These are phyloP conservation scores for Parathielavia hyrcaniae DNA, from an alignment of 495 filamentous ascomycete genomes.

Conservation along the genomic window DNA sequence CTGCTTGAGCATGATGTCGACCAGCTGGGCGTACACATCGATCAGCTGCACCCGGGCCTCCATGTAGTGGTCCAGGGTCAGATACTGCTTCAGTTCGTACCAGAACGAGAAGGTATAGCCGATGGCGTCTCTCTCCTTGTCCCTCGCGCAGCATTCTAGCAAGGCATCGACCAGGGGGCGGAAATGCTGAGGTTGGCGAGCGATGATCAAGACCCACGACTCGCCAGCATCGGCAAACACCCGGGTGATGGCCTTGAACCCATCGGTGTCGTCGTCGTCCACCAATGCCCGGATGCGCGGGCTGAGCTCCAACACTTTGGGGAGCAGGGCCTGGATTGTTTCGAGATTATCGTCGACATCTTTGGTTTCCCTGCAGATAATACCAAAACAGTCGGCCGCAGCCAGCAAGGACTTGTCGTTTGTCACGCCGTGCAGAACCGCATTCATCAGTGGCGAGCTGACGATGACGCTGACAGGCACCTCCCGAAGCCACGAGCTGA, in stretches of 20 bases:
- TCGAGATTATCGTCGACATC: slow-evolving; percentile 84
- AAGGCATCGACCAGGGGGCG: slow-evolving; percentile 81
- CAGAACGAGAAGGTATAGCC: slow-evolving; percentile 92
- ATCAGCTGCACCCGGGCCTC: slow-evolving; percentile 66
- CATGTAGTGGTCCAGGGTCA: slow-evolving; percentile 83
- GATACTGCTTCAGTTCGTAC: slow-evolving; percentile 97
- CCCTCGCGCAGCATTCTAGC: slow-evolving; percentile 79
- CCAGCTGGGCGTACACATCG: slow-evolving; percentile 76
- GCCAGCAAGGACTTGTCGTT: slow-evolving; percentile 73
- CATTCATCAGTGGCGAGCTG: slow-evolving; percentile 74
- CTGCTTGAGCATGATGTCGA: slow-evolving; percentile 89
- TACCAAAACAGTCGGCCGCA: slow-evolving; percentile 88
- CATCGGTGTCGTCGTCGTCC: slow-evolving; percentile 76
- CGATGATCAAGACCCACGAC: slow-evolving; percentile 86
- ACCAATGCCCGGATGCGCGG: slow-evolving; percentile 72
- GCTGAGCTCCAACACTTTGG: slow-evolving; percentile 67
- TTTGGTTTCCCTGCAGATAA: slow-evolving; percentile 83
- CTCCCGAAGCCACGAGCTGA: slow-evolving; percentile 93
- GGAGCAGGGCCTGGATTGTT: slow-evolving; percentile 78
- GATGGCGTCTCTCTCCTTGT: slow-evolving; percentile 83
- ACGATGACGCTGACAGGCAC: slow-evolving; percentile 78
- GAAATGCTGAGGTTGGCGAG: slow-evolving; percentile 73
- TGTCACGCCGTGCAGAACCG: slow-evolving; percentile 69
- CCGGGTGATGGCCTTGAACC: slow-evolving; percentile 78
- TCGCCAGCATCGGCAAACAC: slow-evolving; percentile 92